Percentiles rank a stretch among this genome's conserved stretches.
Evolutionary conservation across 768 basidiomycete species (phyloP).

Genomic region (Tubosaeta sp.): DNA sequence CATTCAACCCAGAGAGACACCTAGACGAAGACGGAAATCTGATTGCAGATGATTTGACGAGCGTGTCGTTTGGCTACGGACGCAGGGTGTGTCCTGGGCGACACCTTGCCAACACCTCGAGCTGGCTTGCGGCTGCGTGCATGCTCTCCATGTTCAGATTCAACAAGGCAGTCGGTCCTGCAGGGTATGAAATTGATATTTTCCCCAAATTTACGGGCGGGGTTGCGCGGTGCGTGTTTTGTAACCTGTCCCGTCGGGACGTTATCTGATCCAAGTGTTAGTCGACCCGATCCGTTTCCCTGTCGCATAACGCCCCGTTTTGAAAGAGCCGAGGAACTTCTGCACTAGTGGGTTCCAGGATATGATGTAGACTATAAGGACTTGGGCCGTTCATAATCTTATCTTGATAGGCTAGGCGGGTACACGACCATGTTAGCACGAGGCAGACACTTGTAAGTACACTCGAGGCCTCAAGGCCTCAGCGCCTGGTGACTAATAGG

Average conservation of each 20-base stretch:
- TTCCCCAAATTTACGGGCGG: constrained; percentile 16
- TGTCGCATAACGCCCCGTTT: constrained; percentile 20
- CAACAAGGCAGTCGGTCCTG: constrained; percentile 18
- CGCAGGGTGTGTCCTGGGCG: constrained; percentile 23
- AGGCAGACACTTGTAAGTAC: no score
- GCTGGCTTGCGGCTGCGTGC: constrained; percentile 18
- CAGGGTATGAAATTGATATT: constrained; percentile 21
- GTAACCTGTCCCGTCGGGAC: no score
- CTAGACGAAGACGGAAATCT: constrained; percentile 19
- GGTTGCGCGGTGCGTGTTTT: constrained; percentile 12
- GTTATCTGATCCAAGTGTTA: not conserved
- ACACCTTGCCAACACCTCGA: constrained; percentile 11
- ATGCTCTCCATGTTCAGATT: constrained; percentile 21
- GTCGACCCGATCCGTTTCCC: constrained; percentile 13
- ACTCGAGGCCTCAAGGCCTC: not conserved
- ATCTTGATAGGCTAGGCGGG: not conserved
- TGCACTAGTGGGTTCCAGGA: not conserved
- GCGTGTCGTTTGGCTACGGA: constrained; percentile 34
- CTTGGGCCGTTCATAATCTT: not conserved
- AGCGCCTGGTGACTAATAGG: not conserved
- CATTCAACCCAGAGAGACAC: constrained; percentile 34
- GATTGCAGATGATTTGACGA: constrained; percentile 17
- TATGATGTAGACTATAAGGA: no score
- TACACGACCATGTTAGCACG: no score
- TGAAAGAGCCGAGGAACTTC: constrained; percentile 16